phyloP scores from a whole-genome alignment of 208 protist species.

The Acanthamoeba healyi region DNA sequence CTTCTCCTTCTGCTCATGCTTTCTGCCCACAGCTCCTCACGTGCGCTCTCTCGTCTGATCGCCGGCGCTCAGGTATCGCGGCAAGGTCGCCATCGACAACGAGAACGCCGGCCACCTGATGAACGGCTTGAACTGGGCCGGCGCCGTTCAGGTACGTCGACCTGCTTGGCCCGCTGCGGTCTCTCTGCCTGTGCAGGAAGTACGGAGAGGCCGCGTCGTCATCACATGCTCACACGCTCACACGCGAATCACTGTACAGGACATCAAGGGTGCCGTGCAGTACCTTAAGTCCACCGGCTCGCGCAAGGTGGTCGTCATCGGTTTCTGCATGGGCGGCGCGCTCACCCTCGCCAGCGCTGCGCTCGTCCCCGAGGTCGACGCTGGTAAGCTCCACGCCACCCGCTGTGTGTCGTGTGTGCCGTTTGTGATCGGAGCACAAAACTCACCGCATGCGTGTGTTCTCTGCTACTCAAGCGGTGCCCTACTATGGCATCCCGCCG shows the following conservation, averaged over 20 bases:
- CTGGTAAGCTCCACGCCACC: conserved; percentile 4
- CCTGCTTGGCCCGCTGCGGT: too few relatives aligned
- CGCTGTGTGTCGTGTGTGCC: too few relatives aligned
- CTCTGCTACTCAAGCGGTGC: not conserved
- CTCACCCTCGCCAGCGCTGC: conserved; percentile 27
- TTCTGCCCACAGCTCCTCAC: not conserved
- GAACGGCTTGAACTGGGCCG: conserved; percentile 36
- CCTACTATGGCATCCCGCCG: conserved; percentile 46
- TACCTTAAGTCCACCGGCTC: conserved; percentile 37
- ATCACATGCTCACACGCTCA: too few relatives aligned
- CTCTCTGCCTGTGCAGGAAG: too few relatives aligned
- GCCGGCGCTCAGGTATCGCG: conserved; percentile 12
- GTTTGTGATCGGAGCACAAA: too few relatives aligned
- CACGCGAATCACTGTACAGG: not conserved
- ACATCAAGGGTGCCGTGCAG: conserved; percentile 37
- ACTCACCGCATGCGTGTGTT: not conserved
- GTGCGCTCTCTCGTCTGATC: not conserved
- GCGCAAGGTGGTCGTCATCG: conserved; percentile 51
- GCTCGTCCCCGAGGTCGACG: conserved; percentile 13
- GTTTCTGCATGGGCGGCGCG: conserved; percentile 68
- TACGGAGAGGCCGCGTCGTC: too few relatives aligned
- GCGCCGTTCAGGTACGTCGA: not conserved
- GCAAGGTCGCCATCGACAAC: conserved; percentile 19
- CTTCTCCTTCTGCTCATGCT: not conserved
- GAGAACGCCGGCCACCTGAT: conserved; percentile 61